Base-by-base conservation (phyloP, 2,329 filamentous ascomycete genomes). In the Hypoxylon sp. region DNA sequence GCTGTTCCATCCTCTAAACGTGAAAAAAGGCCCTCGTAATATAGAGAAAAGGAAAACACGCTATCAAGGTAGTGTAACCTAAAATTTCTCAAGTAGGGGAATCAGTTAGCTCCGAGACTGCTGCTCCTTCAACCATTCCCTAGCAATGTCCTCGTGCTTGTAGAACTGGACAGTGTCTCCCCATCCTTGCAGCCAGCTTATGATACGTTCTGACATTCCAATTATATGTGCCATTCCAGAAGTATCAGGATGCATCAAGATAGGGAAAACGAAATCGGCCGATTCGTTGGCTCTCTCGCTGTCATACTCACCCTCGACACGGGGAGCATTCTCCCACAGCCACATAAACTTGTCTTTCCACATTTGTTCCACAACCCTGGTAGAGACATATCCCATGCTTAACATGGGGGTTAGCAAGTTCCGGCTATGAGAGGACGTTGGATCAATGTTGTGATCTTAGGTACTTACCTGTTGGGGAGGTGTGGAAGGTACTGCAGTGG, bases 211-310 rank as follows among this genome's bases (percentile, higher is more conserved):
- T 19, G 37, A 21, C 37, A 41, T 41, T 5, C 16, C 37, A 3
- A 21, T 41, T 21, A 41, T 41, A 16, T 21, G 37, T 5, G 16
- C 37, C 37, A 41, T 41, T 9, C 37, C 37, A 41, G 37, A 21
- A 21, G 16, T 41, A 11, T 41, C 37, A 5, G 16, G 37, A 21
- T 41, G 37, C 37, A 41, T 41, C 8, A 41, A 21, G 7, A 41
- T 41, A 19, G 37, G 34, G 16, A 41, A 41, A 19, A 19, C 16
- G 5, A 21, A 21, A 11, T 41, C 37, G 8, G 37, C 37, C 2
- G 37, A 41, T n/a, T 41, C 16, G 37, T n/a, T 41, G 16, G 37
- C 37, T 16, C 37, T 41, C 37, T 41, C 37, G 37, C 37, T 41
- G 37, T 41, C 37, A 19, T 41, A 3, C 8, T 41, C 37, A 16